Evolutionary conservation across 306 rosid genomes (phyloP).

Genomic region (Sophora flavescens): DNA sequence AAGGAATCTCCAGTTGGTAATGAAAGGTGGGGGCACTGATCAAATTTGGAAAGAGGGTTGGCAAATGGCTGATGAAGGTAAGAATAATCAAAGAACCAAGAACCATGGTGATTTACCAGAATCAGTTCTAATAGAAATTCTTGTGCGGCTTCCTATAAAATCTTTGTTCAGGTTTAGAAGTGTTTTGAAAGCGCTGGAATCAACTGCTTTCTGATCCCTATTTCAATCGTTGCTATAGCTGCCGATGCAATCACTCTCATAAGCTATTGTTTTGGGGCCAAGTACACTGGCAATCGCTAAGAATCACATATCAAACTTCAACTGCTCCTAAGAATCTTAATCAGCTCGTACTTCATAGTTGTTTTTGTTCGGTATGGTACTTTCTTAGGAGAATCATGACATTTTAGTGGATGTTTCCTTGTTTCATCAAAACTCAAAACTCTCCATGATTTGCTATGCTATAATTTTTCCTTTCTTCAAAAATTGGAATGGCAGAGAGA

Average conservation of each 20-base stretch:
- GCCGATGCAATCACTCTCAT: constrained; percentile 7
- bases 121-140: not conserved
- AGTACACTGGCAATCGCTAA: not conserved
- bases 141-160: constrained; percentile 8
- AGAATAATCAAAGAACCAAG: not conserved
- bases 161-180: constrained; percentile 16
- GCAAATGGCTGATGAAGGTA: not conserved
- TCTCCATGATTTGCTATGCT: not conserved
- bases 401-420: not conserved
- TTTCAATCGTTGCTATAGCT: not conserved
- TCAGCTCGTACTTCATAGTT: not conserved
- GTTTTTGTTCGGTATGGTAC: not conserved
- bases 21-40: not conserved
- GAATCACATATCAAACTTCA: not conserved
- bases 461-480: too few species aligned
- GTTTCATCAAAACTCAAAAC: not conserved
- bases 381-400: not conserved
- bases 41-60: not conserved
- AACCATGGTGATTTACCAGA: not conserved
- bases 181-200: constrained; percentile 13
- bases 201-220: not conserved
- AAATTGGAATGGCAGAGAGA: too few species aligned
- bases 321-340: not conserved
- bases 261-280: not conserved
- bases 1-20: not conserved